Percentiles rank a stretch among this genome's conserved stretches.
Conservation (phyloP, 2,329 filamentous ascomycete species). For the Coniochaeta ligniaria region DNA sequence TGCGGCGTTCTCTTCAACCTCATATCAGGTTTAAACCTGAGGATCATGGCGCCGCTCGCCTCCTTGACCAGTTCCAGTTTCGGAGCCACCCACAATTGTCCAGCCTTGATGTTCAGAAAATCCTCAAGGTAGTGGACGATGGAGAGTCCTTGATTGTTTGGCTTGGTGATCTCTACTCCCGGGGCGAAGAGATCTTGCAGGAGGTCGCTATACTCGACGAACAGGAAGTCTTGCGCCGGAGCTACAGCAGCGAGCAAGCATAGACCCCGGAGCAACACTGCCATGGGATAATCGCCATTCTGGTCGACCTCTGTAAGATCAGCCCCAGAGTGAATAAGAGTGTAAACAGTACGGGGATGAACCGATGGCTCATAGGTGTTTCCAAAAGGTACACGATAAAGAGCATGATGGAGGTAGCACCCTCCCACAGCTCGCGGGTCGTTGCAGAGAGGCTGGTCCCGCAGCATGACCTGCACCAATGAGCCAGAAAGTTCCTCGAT, state of each 20-base stretch:
- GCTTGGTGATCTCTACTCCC: background rate
- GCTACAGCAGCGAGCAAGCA: background rate
- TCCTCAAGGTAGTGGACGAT: background rate
- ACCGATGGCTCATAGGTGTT: background rate
- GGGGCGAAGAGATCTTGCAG: background rate
- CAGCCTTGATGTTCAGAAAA: background rate
- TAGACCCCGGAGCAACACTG: background rate
- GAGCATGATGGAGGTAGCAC: background rate
- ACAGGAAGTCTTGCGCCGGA: background rate
- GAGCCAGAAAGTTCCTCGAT: background rate
- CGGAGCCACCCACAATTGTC: background rate
- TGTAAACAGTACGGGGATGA: background rate
- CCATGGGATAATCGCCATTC: background rate
- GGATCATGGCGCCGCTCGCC: background rate
- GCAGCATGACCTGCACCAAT: background rate
- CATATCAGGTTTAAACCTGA: background rate
- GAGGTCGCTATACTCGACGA: background rate
- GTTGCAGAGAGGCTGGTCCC: background rate
- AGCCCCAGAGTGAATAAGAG: background rate
- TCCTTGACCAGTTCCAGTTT: background rate
- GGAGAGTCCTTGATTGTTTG: background rate
- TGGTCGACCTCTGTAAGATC: background rate
- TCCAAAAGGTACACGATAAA: background rate
- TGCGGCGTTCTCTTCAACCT: background rate
- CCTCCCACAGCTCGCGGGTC: background rate